phyloP scores from a whole-genome alignment of 306 rosid species.

The Vicia faba region DNA sequence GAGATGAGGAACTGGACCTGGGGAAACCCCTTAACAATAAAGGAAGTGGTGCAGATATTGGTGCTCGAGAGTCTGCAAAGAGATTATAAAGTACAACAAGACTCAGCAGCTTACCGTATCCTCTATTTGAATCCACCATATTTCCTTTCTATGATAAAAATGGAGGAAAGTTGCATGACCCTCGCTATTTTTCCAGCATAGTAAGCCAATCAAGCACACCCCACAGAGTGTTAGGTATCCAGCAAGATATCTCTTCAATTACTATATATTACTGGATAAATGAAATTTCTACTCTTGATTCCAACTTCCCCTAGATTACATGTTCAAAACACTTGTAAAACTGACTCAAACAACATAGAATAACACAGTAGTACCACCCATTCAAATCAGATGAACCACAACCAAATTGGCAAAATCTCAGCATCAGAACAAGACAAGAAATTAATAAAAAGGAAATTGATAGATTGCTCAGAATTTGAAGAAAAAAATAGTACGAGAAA shows the following conservation, averaged over 20 bases:
- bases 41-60: conserved; percentile 98
- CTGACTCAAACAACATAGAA: neutral
- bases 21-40: conserved; percentile 79
- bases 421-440: neutral
- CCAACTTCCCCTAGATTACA: neutral
- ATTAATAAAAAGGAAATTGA: conserved; percentile 8
- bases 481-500: neutral
- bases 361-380: neutral
- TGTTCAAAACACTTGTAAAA: conserved; percentile 1
- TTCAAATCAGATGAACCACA: neutral
- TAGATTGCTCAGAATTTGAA: neutral
- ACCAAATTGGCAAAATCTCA: neutral
- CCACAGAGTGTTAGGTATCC: neutral
- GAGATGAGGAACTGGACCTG: conserved; percentile 55
- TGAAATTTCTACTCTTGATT: no score
- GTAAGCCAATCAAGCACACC: neutral
- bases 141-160: neutral
- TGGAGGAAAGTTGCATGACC: neutral
- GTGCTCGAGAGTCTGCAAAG: conserved; percentile 83
- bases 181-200: neutral
- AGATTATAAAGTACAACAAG: conserved; percentile 86
- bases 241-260: no score
- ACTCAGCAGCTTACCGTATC: conserved; percentile 1
- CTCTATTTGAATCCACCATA: neutral
- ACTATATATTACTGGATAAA: no score